phyloP scores from a whole-genome alignment of 306 rosid genomes.

The Gleditsia sinensis region DNA sequence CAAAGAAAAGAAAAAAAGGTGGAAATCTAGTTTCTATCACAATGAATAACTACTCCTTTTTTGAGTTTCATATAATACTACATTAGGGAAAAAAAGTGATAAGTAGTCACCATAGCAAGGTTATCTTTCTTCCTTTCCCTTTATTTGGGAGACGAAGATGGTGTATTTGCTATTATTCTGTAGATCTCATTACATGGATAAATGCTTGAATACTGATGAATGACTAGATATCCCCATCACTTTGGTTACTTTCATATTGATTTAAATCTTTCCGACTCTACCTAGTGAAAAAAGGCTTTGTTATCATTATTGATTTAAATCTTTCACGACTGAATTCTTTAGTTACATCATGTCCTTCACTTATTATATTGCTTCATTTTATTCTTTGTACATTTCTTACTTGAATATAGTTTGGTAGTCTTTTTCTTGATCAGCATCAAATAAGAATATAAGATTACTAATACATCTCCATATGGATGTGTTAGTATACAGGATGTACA shows the following conservation, averaged over 20 bases:
- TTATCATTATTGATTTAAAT: neutral
- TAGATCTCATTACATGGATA: neutral
- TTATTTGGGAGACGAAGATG: neutral
- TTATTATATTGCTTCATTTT: neutral
- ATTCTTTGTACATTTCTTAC: neutral
- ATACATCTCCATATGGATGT: neutral
- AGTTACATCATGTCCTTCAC: neutral
- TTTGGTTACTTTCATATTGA: neutral
- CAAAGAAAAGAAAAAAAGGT: neutral
- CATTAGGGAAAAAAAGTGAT: no score
- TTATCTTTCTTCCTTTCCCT: neutral
- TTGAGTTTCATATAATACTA: no score
- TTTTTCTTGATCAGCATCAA: neutral
- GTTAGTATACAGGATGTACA: neutral
- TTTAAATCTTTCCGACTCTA: neutral
- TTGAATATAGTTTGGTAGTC: neutral
- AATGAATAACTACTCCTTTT: no score
- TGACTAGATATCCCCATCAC: neutral
- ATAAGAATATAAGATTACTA: neutral
- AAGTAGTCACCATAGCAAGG: neutral
- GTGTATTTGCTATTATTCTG: neutral
- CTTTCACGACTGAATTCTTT: neutral
- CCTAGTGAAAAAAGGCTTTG: no score
- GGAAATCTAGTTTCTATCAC: no score
- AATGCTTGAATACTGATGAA: neutral